Evolutionary conservation across 1,284 basidiomycete genomes (phyloP).

Genomic region (Trametes polyzona): DNA sequence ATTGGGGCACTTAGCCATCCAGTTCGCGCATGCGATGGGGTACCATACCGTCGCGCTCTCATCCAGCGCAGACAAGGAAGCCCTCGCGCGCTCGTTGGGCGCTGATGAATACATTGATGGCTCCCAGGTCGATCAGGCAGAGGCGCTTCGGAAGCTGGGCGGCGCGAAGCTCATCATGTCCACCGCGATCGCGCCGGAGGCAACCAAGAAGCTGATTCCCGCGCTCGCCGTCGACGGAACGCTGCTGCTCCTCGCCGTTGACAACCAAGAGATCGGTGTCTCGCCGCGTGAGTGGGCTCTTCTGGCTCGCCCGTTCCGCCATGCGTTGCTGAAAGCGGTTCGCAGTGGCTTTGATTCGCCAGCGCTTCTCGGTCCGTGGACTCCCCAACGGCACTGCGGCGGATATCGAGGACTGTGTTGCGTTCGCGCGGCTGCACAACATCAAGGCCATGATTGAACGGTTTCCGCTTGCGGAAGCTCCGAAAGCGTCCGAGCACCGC

Average conservation of each 20-base stretch:
- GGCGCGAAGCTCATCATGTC: conserved; percentile 41
- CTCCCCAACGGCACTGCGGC: conserved; percentile 37
- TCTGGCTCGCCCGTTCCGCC: no score
- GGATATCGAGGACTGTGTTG: conserved; percentile 38
- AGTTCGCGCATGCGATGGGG: conserved; percentile 32
- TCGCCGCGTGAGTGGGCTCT: background rate
- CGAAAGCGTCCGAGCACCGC: conserved; percentile 40
- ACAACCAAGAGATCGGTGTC: conserved; percentile 7
- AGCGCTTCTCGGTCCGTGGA: conserved; percentile 38
- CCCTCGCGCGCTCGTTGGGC: conserved; percentile 31
- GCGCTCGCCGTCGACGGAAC: conserved; percentile 39
- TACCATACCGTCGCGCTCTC: conserved; percentile 30
- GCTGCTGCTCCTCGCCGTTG: conserved; percentile 30
- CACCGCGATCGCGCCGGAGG: conserved; percentile 39
- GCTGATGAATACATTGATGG: conserved; percentile 32
- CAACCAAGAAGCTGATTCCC: conserved; percentile 34
- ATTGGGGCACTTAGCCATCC: conserved; percentile 34
- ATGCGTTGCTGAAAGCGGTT: background rate
- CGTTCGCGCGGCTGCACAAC: conserved; percentile 33
- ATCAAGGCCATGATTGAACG: conserved; percentile 40
- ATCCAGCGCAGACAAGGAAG: conserved; percentile 28
- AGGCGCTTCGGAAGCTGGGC: conserved; percentile 41
- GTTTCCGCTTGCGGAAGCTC: conserved; percentile 38
- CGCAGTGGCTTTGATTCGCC: conserved; percentile 35
- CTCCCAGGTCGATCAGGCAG: conserved; percentile 27